Evolutionary conservation across 208 protist species (phyloP).

Genomic region (Acanthamoeba quina): DNA sequence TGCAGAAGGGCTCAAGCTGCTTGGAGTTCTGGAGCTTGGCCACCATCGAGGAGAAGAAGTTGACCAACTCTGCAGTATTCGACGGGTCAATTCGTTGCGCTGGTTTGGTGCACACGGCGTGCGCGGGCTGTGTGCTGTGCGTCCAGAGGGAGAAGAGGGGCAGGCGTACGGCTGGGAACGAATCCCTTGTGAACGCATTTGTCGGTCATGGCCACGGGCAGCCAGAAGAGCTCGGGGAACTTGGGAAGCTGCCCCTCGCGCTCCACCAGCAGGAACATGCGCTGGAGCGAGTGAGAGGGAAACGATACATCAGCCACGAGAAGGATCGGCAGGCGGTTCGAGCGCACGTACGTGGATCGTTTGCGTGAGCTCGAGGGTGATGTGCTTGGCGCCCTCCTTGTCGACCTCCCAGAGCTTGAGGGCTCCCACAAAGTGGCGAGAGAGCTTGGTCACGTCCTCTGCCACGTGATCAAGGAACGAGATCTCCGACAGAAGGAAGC

Average conservation of each 20-base stretch:
- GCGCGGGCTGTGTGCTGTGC: too few relatives aligned
- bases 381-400: conserved; percentile 34
- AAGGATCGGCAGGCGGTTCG: too few relatives aligned
- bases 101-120: too few relatives aligned
- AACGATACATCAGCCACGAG: not conserved
- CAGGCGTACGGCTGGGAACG: not conserved
- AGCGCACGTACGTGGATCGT: conserved; percentile 39
- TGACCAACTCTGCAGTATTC: not conserved
- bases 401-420: conserved; percentile 42
- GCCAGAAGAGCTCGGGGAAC: conserved; percentile 67
- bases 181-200: conserved; percentile 59
- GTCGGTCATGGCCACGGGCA: conserved; percentile 55
- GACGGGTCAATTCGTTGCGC: too few relatives aligned
- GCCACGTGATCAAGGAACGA: conserved; percentile 8
- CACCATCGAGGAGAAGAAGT: conserved; percentile 44
- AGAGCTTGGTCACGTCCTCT: conserved; percentile 68
- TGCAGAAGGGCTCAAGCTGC: conserved; percentile 17
- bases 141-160: not conserved
- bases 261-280: conserved; percentile 60
- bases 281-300: not conserved
- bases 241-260: conserved; percentile 10
- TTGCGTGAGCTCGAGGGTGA: conserved; percentile 22
- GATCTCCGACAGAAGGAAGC: conserved; percentile 33
- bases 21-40: not conserved
- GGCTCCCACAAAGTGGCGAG: conserved; percentile 47